phyloP scores from a whole-genome alignment of 228 moss, liverwort and hornwort genomes.

The Sphagnum fallax region DNA sequence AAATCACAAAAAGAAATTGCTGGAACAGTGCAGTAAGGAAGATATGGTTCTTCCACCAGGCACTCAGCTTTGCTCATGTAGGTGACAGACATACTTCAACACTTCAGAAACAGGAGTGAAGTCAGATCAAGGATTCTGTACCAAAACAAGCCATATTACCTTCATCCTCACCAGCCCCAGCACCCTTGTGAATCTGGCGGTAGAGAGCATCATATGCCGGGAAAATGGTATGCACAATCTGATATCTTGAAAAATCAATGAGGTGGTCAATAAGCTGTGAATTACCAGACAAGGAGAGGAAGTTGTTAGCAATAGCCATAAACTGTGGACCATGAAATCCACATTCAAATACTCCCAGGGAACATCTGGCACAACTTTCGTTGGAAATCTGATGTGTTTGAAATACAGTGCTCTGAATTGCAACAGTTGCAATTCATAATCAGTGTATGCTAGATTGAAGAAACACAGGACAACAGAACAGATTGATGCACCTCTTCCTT shows the following conservation, averaged over 20 bases:
- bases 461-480: background rate
- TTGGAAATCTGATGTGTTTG: too few species aligned
- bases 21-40: too few species aligned
- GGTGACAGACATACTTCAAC: background rate
- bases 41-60: too few species aligned
- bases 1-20: too few species aligned
- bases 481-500: slow-evolving; percentile 65
- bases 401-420: too few species aligned
- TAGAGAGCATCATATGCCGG: slow-evolving; percentile 81
- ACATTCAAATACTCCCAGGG: too few species aligned
- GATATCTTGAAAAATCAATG: slow-evolving; percentile 75
- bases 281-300: too few species aligned
- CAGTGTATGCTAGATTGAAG: background rate
- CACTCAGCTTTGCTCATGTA: too few species aligned
- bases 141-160: slow-evolving; percentile 19
- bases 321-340: too few species aligned
- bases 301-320: too few species aligned
- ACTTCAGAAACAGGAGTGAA: background rate
- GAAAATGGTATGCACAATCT: slow-evolving; percentile 85
- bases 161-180: slow-evolving; percentile 52
- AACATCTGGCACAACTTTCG: too few species aligned
- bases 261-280: slow-evolving; percentile 76
- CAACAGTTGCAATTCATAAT: background rate
- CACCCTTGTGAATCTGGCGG: slow-evolving; percentile 77
- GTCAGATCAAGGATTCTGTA: background rate